Evolutionary conservation across 331 rosid species (phyloP), one percentile per base, ranked within the genome.

Genomic region (Erythrophleum ivorense): DNA sequence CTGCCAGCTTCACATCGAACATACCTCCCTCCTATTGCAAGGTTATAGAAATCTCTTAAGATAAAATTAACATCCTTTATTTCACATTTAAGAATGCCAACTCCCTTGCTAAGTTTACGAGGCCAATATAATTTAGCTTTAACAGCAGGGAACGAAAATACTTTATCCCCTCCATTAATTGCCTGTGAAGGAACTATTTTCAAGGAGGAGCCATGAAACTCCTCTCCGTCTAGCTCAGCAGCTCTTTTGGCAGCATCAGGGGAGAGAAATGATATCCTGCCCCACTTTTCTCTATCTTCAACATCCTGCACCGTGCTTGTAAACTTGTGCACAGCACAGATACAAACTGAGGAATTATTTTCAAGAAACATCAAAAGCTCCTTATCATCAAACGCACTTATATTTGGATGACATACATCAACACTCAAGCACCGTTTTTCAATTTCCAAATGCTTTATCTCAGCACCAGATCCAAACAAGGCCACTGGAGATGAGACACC

Each of bases 381-480:
- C 85, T 91, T 96, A 55, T 92, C 98, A 24, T 84, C 90, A 85
- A 88, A 69, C 70, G 84, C 84, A 76, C 78, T 90, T 46, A 79
- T 65, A 78, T 92, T 86, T 48, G 95, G 81, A 86, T 82, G 88
- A 81, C 43, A 79, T 63, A 94, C 85, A 72, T 96, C 95, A 78
- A 96, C 89, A 78, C 92, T 88, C 90, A 92, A 87, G 81, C 78
- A 92, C 77, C 90, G 89, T 78, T 92, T 93, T 68, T 86, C 91
- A 87, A 92, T 92, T 83, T 96, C 98, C 87, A 96, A 82, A 89
- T 94, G 97, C 91, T 88, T 94, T 88, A 96, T 92, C 89, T 85
- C 90, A 62, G 91, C 99, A 83, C 99, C 99, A 60, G 95, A 88
- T 76, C 99, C 99, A 84, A 96, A 91, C 86, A 96, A 79, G 31